Percentiles rank a stretch among this genome's conserved stretches.
Conservation (phyloP, 768 basidiomycete species). For the Coprinellus aureogranulatus region DNA sequence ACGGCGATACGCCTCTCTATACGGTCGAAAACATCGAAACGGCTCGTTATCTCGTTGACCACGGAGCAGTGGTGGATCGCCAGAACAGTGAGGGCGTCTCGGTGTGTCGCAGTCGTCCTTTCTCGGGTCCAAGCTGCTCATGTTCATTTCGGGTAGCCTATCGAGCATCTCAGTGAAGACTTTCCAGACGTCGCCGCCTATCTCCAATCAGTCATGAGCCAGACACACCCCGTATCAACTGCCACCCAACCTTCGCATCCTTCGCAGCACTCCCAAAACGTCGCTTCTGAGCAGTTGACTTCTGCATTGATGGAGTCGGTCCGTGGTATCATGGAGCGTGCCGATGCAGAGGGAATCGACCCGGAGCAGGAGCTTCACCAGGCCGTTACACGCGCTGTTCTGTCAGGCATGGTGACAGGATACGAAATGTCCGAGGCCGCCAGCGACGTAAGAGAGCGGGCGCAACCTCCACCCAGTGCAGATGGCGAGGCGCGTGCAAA, state of each 20-base stretch:
- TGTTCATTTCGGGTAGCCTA: slow-evolving; percentile 46
- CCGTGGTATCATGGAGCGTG: slow-evolving; percentile 59
- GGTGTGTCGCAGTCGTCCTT: slow-evolving; percentile 43
- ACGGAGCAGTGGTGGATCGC: slow-evolving; percentile 64
- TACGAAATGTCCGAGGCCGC: slow-evolving; percentile 40
- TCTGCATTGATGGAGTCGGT: slow-evolving; percentile 63
- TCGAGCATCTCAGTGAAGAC: slow-evolving; percentile 67
- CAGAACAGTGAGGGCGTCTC: slow-evolving; percentile 73
- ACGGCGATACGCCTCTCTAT: slow-evolving; percentile 91
- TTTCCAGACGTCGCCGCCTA: slow-evolving; percentile 66
- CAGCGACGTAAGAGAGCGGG: slow-evolving; percentile 19
- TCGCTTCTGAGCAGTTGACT: slow-evolving; percentile 68
- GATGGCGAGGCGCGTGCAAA: slow-evolving; percentile 24
- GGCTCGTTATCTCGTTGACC: slow-evolving; percentile 73
- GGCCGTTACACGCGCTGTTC: slow-evolving; percentile 62
- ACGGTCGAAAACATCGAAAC: slow-evolving; percentile 81
- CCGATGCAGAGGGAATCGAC: slow-evolving; percentile 57
- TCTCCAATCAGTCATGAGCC: slow-evolving; percentile 43
- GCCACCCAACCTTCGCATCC: slow-evolving; percentile 52
- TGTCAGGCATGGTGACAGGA: slow-evolving; percentile 64
- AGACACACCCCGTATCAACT: slow-evolving; percentile 17
- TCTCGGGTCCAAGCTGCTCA: neutral
- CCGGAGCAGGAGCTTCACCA: slow-evolving; percentile 65
- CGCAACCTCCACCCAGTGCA: slow-evolving; percentile 10
- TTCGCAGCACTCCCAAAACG: slow-evolving; percentile 68